Conservation (phyloP, 345 rosid genomes). For the Populus davidiana region DNA sequence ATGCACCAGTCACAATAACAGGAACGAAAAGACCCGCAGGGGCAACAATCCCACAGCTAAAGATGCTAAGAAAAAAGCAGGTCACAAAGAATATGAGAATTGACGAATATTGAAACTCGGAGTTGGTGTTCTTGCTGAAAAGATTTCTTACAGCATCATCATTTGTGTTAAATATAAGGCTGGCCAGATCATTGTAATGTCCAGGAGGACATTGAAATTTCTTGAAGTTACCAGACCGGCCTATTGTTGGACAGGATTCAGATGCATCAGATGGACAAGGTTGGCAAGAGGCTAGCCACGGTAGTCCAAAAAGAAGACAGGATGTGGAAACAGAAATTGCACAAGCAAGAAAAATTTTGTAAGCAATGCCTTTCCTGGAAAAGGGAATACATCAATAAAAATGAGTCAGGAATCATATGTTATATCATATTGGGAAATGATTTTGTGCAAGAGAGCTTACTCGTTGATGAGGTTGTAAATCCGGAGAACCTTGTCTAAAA, state of each 20-base stretch:
- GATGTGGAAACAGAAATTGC: slow-evolving; percentile 71
- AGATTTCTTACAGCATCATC: slow-evolving; percentile 90
- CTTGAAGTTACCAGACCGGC: slow-evolving; percentile 93
- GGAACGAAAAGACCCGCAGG: slow-evolving; percentile 93
- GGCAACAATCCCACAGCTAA: slow-evolving; percentile 82
- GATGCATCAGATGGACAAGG: slow-evolving; percentile 65
- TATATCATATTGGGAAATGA: neutral
- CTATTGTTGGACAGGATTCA: slow-evolving; percentile 88
- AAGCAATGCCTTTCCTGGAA: slow-evolving; percentile 61
- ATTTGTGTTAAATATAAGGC: slow-evolving; percentile 92
- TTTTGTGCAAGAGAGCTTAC: slow-evolving; percentile 47
- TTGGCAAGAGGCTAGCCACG: slow-evolving; percentile 78
- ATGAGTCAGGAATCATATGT: slow-evolving; percentile 4
- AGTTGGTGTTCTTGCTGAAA: slow-evolving; percentile 77
- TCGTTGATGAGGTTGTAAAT: slow-evolving; percentile 60
- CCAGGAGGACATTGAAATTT: slow-evolving; percentile 80
- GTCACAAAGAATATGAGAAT: slow-evolving; percentile 66
- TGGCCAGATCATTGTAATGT: slow-evolving; percentile 87
- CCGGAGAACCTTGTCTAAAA: slow-evolving; percentile 67
- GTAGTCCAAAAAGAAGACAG: slow-evolving; percentile 85
- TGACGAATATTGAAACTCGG: slow-evolving; percentile 67
- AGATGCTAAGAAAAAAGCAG: slow-evolving; percentile 69
- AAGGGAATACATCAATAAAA: slow-evolving; percentile 15
- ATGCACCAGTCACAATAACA: slow-evolving; percentile 83
- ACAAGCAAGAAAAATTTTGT: slow-evolving; percentile 62